These are phyloP conservation scores for Aristolochia contorta DNA, from an alignment of 164 flowering plant genomes.

Conservation along the genomic window DNA sequence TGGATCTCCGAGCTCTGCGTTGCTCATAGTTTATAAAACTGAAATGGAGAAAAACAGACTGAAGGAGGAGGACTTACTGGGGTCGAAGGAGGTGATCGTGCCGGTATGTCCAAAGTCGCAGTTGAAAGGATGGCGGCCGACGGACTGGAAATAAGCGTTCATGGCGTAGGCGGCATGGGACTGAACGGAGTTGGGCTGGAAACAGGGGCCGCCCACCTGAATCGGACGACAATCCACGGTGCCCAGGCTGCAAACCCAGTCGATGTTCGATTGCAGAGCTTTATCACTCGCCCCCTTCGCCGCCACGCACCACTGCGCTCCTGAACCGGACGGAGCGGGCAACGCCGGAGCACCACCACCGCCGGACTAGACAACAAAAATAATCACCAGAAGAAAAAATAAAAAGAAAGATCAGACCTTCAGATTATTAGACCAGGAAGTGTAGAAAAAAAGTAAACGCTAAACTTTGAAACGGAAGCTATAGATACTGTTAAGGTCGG, in stretches of 20 bases:
- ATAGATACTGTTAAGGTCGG: no score
- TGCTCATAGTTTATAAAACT: not conserved
- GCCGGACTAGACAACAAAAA: no score
- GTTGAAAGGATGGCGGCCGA: conserved; percentile 45
- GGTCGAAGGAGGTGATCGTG: conserved; percentile 34
- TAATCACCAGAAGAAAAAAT: no score
- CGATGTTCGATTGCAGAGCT: conserved; percentile 56
- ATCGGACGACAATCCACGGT: conserved; percentile 52
- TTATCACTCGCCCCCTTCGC: conserved; percentile 31
- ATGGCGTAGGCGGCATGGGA: conserved; percentile 74
- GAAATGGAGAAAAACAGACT: not conserved
- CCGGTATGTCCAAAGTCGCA: conserved; percentile 67
- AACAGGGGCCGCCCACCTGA: conserved; percentile 70
- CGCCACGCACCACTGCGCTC: conserved; percentile 65
- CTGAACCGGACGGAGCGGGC: conserved; percentile 11
- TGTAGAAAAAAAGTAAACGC: no score
- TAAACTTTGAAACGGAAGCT: no score
- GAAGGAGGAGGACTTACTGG: conserved; percentile 38
- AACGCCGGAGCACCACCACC: no score
- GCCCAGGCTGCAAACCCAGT: conserved; percentile 56
- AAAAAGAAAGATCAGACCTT: no score
- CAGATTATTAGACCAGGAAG: no score
- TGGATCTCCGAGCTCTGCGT: not conserved
- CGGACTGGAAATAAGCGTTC: conserved; percentile 63
- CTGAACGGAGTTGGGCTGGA: conserved; percentile 40